Percentiles rank a stretch among this genome's conserved stretches.
Conservation (phyloP, 768 basidiomycete genomes). For the Albatrellus ellisii region DNA sequence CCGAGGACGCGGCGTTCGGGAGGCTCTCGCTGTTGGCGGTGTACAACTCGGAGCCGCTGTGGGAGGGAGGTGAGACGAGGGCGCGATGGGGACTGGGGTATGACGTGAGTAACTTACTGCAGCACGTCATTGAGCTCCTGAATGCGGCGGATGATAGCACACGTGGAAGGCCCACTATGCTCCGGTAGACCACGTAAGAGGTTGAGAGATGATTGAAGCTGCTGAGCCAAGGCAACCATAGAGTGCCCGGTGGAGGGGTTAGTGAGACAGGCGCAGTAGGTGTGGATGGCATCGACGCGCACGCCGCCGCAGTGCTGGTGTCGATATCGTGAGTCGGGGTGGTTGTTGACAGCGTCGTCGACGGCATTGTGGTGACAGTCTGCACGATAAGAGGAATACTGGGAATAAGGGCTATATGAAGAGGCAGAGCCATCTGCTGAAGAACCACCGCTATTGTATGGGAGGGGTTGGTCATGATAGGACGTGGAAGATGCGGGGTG, state of each 20-base stretch:
- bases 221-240: slow-evolving; percentile 10
- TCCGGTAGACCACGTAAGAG: slow-evolving; percentile 13
- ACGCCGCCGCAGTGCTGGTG: slow-evolving; percentile 2
- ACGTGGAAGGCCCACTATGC: slow-evolving; percentile 7
- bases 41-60: slow-evolving; percentile 8
- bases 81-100: not conserved
- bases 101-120: slow-evolving; percentile 5
- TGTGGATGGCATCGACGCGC: slow-evolving; percentile 3
- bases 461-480: slow-evolving; percentile 5
- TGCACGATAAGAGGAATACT: too few species aligned
- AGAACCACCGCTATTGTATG: slow-evolving; percentile 7
- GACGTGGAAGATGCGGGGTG: not conserved
- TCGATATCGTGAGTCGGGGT: slow-evolving; percentile 10
- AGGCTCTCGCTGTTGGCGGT: slow-evolving; percentile 7
- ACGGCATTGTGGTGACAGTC: too few species aligned
- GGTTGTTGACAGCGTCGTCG: slow-evolving; percentile 3
- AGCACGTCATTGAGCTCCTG: slow-evolving; percentile 12
- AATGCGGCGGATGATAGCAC: slow-evolving; percentile 10
- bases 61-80: not conserved
- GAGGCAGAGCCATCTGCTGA: slow-evolving; percentile 12
- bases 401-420: slow-evolving; percentile 14
- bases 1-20: not conserved
- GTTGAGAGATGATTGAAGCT: slow-evolving; percentile 8
- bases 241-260: slow-evolving; percentile 11
- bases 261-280: slow-evolving; percentile 11